Evolutionary conservation across 2,329 filamentous ascomycete genomes (phyloP), one percentile per base, ranked within the genome.

Genomic region (Colletotrichum australisinense): DNA sequence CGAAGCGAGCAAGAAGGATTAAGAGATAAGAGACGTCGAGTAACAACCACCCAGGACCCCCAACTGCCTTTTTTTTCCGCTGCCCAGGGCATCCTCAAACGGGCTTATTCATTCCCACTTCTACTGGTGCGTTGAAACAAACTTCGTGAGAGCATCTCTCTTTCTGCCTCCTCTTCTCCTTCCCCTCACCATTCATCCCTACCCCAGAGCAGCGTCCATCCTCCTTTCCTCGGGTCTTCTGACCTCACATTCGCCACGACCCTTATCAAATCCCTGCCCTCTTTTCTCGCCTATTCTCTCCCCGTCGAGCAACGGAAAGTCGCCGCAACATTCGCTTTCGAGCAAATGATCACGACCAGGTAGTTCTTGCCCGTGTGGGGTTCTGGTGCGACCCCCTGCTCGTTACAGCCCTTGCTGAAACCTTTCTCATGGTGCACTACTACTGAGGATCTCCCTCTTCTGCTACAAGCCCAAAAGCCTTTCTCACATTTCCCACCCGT

Each of bases 141-240:
- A 65, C 56, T 70, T 53, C 70, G 60, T 73, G 70, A 73, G 67
- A 73, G 70, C 56, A 52, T 70, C 60, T 65, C 8, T 26, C 19
- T 24, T 24, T 32, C 28, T 56, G 53, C 65, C 30, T 35, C 38
- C n/a, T 35, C 35, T 19, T 59, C 30, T 38, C 38, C 11, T 55
- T 30, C 24, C n/a, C 12, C 53, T 16, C 42, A 26, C 42, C 22
- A 59, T 26, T 57, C 9, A n/a, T 12, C 28, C 14, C 32, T 32
- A 19, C 19, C 11, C 26, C 63, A 22, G 16, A 69, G 16, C 35
- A 64, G 30, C 60, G 52, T 30, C 28, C 67, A 35, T 42, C 32
- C 24, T 58, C 26, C 67, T 12, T 57, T 65, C 53, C 6, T 59
- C n/a, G 46, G 38, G 24, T 64, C 26, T 69, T 64, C 46, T 30